phyloP scores from a whole-genome alignment of 805 yeast genomes.

The Sugiyamaella mastotermitis region DNA sequence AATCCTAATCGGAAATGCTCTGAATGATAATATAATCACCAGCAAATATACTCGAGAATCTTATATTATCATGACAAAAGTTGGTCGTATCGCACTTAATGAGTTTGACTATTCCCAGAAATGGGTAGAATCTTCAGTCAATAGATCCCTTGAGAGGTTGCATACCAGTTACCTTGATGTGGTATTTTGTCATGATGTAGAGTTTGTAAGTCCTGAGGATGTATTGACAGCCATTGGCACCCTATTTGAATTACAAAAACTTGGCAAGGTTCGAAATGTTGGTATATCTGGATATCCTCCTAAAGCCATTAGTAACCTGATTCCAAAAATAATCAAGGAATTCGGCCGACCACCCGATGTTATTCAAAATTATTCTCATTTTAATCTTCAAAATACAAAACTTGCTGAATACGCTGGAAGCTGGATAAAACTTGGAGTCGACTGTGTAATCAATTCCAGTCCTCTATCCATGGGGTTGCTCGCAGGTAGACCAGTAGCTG shows the following conservation, averaged over 20 bases:
- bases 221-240: conserved; percentile 59
- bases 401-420: conserved; percentile 39
- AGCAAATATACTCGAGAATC: conserved; percentile 46
- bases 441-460: conserved; percentile 64
- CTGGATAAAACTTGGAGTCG: conserved; percentile 44
- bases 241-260: conserved; percentile 50
- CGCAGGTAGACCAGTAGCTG: too few species aligned
- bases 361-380: conserved; percentile 70
- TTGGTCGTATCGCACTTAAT: conserved; percentile 63
- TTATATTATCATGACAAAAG: conserved; percentile 75
- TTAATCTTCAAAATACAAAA: conserved; percentile 73
- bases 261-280: conserved; percentile 56
- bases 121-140: conserved; percentile 55
- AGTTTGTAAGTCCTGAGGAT: conserved; percentile 56
- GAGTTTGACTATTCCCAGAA: conserved; percentile 70
- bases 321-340: conserved; percentile 18
- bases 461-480: too few species aligned
- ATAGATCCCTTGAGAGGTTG: conserved; percentile 61
- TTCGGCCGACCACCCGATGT: conserved; percentile 63
- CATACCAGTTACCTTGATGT: conserved; percentile 66
- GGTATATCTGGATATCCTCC: conserved; percentile 90
- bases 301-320: conserved; percentile 41
- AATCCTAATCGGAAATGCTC: too few species aligned
- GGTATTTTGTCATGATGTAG: conserved; percentile 85
- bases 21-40: conserved; percentile 31